A percentile compares a stretch with the other conserved stretches of the same genome.
Evolutionary conservation across 495 filamentous ascomycete species (phyloP).

Genomic region (Filosporella fistucella): DNA sequence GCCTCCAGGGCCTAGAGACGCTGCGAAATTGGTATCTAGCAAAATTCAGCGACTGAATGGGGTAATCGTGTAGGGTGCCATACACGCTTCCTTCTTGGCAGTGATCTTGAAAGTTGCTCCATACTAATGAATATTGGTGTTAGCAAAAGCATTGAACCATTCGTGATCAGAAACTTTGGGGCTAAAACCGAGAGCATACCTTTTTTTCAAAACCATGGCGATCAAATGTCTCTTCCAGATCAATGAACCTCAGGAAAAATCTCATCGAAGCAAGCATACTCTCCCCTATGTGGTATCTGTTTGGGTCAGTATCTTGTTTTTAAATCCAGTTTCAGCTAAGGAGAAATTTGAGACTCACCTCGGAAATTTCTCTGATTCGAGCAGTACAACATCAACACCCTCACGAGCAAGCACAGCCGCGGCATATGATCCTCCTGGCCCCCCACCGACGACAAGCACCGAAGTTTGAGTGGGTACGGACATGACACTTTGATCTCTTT

Average conservation of each 20-base stretch:
- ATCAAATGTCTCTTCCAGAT: conserved; percentile 36
- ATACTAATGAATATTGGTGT: conserved; percentile 19
- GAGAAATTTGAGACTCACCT: not conserved
- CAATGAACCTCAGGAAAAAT: conserved; percentile 43
- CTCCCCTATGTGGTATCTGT: conserved; percentile 43
- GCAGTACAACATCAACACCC: conserved; percentile 1
- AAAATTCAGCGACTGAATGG: not conserved
- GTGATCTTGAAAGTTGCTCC: conserved; percentile 44
- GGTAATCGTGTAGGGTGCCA: not conserved
- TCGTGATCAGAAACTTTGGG: not conserved
- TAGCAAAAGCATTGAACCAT: not conserved
- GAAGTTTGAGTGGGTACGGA: not conserved
- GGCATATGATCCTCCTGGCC: not conserved
- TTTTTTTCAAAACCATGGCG: conserved; percentile 40
- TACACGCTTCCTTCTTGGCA: conserved; percentile 30
- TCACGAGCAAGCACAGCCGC: not conserved
- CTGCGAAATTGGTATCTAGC: conserved; percentile 44
- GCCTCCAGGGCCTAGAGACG: conserved; percentile 33
- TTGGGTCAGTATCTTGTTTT: not conserved
- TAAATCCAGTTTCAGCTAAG: not conserved
- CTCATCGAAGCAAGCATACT: conserved; percentile 45
- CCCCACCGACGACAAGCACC: conserved; percentile 3
- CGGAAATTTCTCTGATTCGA: conserved; percentile 3
- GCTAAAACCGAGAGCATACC: conserved; percentile 13
- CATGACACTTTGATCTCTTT: not conserved